phyloP scores from a whole-genome alignment of 2,329 filamentous ascomycete species.

The Sporothrix luriei region DNA sequence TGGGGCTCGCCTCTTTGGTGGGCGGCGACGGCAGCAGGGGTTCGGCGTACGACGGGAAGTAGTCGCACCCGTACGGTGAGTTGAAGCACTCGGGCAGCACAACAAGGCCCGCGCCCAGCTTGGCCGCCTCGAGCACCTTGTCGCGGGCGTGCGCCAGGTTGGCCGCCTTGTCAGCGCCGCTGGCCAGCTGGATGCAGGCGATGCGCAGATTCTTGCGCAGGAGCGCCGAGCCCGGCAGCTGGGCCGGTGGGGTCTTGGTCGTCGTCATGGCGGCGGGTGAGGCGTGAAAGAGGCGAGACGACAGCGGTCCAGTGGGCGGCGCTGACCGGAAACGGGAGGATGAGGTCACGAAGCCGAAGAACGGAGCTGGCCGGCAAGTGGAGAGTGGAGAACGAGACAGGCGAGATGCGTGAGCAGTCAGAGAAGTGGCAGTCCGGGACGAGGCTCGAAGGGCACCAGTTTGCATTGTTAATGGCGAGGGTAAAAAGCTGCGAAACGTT shows the following conservation, averaged over 20 bases:
- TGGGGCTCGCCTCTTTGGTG: constrained; percentile 69
- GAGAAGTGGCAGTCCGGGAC: neutral
- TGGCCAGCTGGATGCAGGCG: constrained; percentile 78
- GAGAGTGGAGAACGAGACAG: neutral
- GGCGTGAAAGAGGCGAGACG: constrained; percentile 4
- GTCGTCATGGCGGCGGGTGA: neutral
- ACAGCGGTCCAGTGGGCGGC: neutral
- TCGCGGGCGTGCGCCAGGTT: constrained; percentile 81
- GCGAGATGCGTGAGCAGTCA: neutral
- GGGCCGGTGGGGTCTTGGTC: neutral
- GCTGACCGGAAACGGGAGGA: neutral
- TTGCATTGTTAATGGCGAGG: constrained; percentile 9
- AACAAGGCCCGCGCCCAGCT: constrained; percentile 76
- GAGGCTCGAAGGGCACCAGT: constrained; percentile 1
- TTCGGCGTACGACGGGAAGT: constrained; percentile 91
- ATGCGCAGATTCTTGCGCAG: constrained; percentile 78
- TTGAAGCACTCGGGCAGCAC: constrained; percentile 99
- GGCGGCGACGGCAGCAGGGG: constrained; percentile 78
- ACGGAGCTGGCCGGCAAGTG: neutral
- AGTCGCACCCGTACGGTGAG: constrained; percentile 88
- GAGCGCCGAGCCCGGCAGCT: constrained; percentile 45
- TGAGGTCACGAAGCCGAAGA: neutral
- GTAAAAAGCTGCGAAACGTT: neutral
- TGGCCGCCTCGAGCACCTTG: constrained; percentile 80
- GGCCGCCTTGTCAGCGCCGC: constrained; percentile 76